phyloP scores from a whole-genome alignment of 176 grass and related monocot species.

The Carex parvula region DNA sequence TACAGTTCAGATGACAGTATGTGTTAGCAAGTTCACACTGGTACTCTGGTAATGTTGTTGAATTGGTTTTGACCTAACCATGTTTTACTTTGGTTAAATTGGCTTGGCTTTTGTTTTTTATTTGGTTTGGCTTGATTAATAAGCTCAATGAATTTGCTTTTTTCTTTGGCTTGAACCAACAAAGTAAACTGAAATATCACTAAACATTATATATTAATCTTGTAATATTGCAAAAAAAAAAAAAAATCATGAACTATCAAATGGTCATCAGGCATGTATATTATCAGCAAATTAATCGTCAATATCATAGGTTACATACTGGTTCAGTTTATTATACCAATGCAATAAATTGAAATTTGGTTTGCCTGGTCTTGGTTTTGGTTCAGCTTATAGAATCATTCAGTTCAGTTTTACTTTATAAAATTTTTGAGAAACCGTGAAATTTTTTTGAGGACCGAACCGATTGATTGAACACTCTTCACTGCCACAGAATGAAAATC shows the following conservation, averaged over 20 bases:
- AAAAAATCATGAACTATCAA: background rate
- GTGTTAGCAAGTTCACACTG: background rate
- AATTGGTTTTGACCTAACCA: background rate
- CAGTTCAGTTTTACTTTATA: background rate
- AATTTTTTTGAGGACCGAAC: background rate
- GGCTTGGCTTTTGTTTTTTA: background rate
- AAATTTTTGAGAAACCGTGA: background rate
- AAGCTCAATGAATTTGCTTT: background rate
- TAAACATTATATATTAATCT: background rate
- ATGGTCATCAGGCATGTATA: background rate
- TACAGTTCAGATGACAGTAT: background rate
- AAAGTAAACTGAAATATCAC: background rate
- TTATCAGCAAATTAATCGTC: background rate
- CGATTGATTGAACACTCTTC: background rate
- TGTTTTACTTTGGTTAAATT: background rate
- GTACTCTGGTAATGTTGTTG: background rate
- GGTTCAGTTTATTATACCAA: background rate
- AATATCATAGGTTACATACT: background rate
- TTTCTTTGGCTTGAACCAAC: background rate
- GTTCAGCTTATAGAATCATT: background rate
- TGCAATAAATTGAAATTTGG: background rate
- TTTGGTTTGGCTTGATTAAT: background rate
- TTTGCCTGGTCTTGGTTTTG: background rate
- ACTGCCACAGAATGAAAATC: background rate
- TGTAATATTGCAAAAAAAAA: background rate